Base-by-base conservation (phyloP, 2,329 filamentous ascomycete genomes). In the Aspergillus sp. region DNA sequence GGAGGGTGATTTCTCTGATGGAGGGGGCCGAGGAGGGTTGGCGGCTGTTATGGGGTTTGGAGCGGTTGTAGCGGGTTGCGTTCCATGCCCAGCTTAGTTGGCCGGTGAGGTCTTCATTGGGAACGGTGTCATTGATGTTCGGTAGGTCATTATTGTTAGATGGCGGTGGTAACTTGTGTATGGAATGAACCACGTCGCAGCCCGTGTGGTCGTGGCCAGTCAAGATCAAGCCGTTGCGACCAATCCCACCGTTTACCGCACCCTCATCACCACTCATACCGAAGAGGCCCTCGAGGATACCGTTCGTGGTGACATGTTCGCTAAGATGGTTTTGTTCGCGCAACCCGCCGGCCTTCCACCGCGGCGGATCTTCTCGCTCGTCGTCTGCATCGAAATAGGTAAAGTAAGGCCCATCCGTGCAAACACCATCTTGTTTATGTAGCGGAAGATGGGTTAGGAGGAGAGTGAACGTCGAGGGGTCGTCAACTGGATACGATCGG, bases 151-250 rank as follows among this genome's bases (percentile, higher is more conserved):
- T 5, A 7, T 30, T 38, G 13, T 15, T 24, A 36, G 43, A 17
- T 20, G 42, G 20, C 4, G 43, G 22, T 22, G 32, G 24, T 45
- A 11, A 13, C 41, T 88, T 86, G 72, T 90, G 87, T 70, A 91
- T 82, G 67, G 84, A 93, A 77, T 99, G 95, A 68, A 89, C 89
- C 7, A 88, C 89, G 73, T 98, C 92, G 71, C 95, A 99, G 6
- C 95, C 95, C 64, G 90, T 90, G 72, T 99, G 95, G 69, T 99
- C 95, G 71, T 99, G 95, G 0, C 95, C 95, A 48, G 93, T 97
- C 39, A 99, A 76, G 24, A 99, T 86, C 5, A 98, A 77, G 1
- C 93, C 93, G 8, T 80, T 83, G 15, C 91, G 81, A 1, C 91
- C 91, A 51, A 77, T 76, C 1, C 91, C 91, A 11, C 75, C 70